phyloP scores from a whole-genome alignment of 2,329 filamentous ascomycete species.

The Colletotrichum sp. region DNA sequence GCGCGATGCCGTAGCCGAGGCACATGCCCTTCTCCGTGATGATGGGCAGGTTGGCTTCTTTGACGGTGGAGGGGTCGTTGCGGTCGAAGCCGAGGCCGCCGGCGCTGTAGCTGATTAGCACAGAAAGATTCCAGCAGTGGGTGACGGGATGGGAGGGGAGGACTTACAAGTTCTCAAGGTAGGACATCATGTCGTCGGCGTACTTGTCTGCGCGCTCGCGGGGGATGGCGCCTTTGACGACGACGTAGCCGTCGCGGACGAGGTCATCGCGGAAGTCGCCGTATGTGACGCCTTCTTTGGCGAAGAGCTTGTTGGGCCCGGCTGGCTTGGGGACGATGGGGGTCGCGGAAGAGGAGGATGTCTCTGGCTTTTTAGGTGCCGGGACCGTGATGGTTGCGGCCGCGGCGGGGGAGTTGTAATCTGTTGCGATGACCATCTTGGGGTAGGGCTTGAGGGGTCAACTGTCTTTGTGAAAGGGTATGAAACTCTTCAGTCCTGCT shows the following conservation, averaged over 20 bases:
- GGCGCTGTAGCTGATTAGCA: too few species aligned
- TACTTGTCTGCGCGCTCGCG: neutral
- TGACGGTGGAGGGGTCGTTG: conserved; percentile 42
- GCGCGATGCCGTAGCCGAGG: conserved; percentile 5
- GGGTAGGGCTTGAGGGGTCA: neutral
- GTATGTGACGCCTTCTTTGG: neutral
- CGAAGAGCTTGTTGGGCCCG: neutral
- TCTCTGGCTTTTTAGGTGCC: neutral
- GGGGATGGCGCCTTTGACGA: neutral
- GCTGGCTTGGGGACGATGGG: neutral
- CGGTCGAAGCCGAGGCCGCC: conserved; percentile 27
- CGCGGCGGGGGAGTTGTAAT: neutral
- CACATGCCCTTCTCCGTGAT: conserved; percentile 10
- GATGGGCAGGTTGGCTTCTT: conserved; percentile 27
- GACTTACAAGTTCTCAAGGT: neutral
- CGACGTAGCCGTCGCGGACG: neutral
- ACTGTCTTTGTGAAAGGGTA: neutral
- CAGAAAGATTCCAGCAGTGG: too few species aligned
- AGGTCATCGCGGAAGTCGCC: neutral
- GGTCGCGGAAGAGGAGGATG: accelerated
- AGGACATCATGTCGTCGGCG: neutral
- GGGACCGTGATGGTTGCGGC: neutral
- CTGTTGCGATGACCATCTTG: neutral
- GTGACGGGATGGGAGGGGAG: accelerated
- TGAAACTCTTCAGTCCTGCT: neutral